Evolutionary conservation across 768 basidiomycete genomes (phyloP), one percentile per base, ranked within the genome.

Genomic region (Tylopilus felleus): DNA sequence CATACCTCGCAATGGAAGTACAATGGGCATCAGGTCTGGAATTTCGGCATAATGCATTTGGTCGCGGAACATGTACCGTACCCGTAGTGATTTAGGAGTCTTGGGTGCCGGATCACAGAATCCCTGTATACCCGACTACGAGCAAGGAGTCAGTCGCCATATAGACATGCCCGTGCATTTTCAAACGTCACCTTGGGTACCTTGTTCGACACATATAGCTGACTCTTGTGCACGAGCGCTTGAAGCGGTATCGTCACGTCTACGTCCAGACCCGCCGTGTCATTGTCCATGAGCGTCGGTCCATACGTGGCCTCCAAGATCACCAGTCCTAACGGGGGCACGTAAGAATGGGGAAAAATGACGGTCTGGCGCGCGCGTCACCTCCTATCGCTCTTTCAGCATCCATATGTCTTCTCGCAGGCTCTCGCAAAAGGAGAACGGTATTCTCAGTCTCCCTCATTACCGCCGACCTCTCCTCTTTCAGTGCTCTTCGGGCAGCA

Each of bases 31-130:
- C 71, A 82, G 80, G 65, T 86, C 89, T 58, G 85, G 80, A 51
- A 88, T 83, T 65, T 92, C 90, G 66, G 85, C 83, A 63, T 84
- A 88, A 66, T 95, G 93, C 70, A 74, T 63, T 54, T 80, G 79
- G 39, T 83, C 84, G 63, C 80, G 78, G 77, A 95, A 97, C 44
- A 80, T 71, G 71, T 95, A 95, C 42, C 83, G 81, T 36, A 95
- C 75, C 28, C 82, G 77, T 48, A 94, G 73, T 6, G 74, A 74
- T 74, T 95, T 94, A 45, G 78, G 71, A 51, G 80, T 76, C n/a
- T 82, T 83, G 14, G 89, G 85, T 17, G 85, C 84, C 52, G 90
- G 88, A 73, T 96, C 93, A 65, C 82, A 85, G 74, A 97, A 93
- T n/a, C 93, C 93, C 64, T 90, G 85, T 38, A 96, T 75, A 25